phyloP scores from a whole-genome alignment of 768 basidiomycete species.

The Epithele typhae region DNA sequence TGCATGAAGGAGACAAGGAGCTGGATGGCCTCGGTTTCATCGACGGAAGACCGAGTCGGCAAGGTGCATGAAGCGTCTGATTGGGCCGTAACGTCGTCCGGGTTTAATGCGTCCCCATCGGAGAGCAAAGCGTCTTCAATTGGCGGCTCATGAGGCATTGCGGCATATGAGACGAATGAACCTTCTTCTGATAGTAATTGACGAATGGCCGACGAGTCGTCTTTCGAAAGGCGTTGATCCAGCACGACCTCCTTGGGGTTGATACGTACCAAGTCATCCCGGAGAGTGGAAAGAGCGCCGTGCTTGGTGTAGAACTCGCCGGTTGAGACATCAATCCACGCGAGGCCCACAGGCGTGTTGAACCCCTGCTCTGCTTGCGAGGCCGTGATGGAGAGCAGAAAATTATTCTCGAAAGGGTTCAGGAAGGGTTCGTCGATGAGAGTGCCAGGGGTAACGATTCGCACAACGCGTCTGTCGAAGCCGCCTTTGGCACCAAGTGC shows the following conservation, averaged over 20 bases:
- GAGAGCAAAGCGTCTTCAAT: neutral
- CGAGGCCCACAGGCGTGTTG: conserved; percentile 51
- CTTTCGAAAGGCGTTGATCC: conserved; percentile 32
- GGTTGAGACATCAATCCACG: conserved; percentile 94
- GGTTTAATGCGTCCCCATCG: neutral
- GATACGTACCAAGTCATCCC: conserved; percentile 81
- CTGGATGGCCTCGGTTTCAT: conserved; percentile 54
- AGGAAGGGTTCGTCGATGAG: conserved; percentile 90
- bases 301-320: conserved; percentile 86
- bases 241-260: conserved; percentile 82
- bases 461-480: conserved; percentile 78
- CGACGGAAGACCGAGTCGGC: conserved; percentile 19
- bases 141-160: neutral
- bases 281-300: conserved; percentile 48
- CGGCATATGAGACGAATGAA: conserved; percentile 46
- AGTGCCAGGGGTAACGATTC: conserved; percentile 91
- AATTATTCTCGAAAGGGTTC: conserved; percentile 85
- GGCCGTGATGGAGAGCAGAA: conserved; percentile 63
- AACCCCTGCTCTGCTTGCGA: neutral
- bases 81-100: conserved; percentile 21
- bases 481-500: conserved; percentile 46
- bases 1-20: conserved; percentile 64
- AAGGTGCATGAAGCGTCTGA: neutral
- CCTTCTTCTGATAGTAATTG: conserved; percentile 49
- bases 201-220: conserved; percentile 42